Base-by-base conservation (phyloP, 164 flowering plant species). In the Stephania yunnanensis region DNA sequence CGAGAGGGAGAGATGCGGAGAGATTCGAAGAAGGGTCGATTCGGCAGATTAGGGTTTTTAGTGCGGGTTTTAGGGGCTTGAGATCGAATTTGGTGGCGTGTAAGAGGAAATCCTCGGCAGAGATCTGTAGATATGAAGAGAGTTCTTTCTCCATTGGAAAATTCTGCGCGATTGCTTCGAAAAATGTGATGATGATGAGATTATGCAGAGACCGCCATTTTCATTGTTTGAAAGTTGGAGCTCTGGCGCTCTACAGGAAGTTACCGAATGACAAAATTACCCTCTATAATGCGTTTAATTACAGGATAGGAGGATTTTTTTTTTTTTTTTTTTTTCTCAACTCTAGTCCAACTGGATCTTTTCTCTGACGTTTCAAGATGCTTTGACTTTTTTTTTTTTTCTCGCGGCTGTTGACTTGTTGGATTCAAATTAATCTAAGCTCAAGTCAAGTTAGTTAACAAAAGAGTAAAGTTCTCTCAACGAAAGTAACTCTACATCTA, bases 91-190 rank as follows among this genome's bases (percentile, higher is more conserved):
- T 88, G 0, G 82, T 71, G 13, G 89, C 90, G 6, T 85, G 61
- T 53, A 83, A 71, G 80, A 95, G 90, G 84, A 95, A 95, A 22
- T 84, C 85, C 48, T 88, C 88, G 19, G 98, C 85, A 0, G 99
- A 89, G 70, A 80, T 75, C 17, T 81, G 77, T 31, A 92, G 90
- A 30, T 90, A 81, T 4, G 95, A 87, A 4, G 92, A 90, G 7
- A 95, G 89, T 48, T 87, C 70, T 81, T 89, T 90, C 91, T 92
- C 98, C 98, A 91, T 64, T 78, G 9, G 15, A 50, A 17, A 4
- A 10, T 50, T 50, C 42, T 36, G 42, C 55, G 55, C 55, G 15
- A 10, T 50, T 15, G 55, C 55, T 50, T 50, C 1, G 55, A 50
- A 15, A 0, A 17, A 50, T 9, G 3, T 7, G 55, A 11, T 10